Base-by-base conservation (phyloP, 768 basidiomycete genomes). In the Pleurotus ostreatus region DNA sequence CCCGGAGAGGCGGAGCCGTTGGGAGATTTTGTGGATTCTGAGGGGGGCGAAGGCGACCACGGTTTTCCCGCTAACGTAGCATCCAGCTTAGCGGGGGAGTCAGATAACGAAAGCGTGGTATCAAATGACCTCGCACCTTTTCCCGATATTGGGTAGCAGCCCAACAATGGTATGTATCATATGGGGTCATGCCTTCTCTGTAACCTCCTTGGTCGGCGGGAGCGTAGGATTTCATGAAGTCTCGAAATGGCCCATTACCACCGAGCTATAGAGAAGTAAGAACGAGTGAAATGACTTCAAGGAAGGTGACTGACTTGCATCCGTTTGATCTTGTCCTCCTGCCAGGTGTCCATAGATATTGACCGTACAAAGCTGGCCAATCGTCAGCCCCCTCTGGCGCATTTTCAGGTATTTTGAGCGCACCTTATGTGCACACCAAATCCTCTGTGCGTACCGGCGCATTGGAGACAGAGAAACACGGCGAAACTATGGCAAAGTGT, bases 301-400 rank as follows among this genome's bases (percentile, higher is more conserved):
- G 43, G 51, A 37, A 45, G 48, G 40, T 46, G 47, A 55, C 75
- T 51, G 48, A 94, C 93, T 84, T 90, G 86, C 94, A 99, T 98
- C 60, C 91, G 81, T 64, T 69, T 85, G 60, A 93, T 74, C 70
- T 97, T 94, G 57, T 95, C 92, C 38, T 85, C 82, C 61, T 90
- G 87, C 93, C 94, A 97, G 61, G 93, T 89, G 72, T 97, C 95
- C 95, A 97, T 98, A 54, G 94, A 94, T 60, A 94, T 84, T 41
- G 91, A 93, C 67, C 94, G 81, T 55, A 96, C 92, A 71, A 94
- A 96, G 69, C 89, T 92, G 71, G 45, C 60, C 34, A 60, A 56
- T 62, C 62, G 49, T 60, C 30, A 34, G 30, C 30, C 30, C 30
- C 11, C 30, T 34, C 30, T 34, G 30, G 30, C 11, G 7, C 30